Base-by-base conservation (phyloP, 73 alveolate genomes). In the Stentor coeruleus region DNA sequence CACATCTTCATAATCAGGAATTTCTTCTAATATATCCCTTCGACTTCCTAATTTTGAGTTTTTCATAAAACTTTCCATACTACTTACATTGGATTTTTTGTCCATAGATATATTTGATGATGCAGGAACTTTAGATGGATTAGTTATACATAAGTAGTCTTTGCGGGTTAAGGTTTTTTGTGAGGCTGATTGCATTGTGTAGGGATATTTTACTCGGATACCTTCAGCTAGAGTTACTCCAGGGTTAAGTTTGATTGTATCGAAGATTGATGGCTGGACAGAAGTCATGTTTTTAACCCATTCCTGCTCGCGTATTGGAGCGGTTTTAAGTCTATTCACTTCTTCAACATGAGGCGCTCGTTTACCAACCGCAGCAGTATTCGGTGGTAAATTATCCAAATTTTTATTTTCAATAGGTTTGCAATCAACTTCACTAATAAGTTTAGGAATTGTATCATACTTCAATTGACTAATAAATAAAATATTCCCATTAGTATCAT, bases 391-490 rank as follows among this genome's bases (percentile, higher is more conserved):
- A 28, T 66, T 33, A 20, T 57, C 28, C n/a, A n/a, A n/a, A 49
- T 6, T 11, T 31, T 66, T 66, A 28, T 33, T 66, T 40, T 66
- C 40, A 66, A 28, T 31, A 20, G 20, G 11, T 40, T 37, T 20
- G 2, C 1, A 20, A 20, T 66, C 37, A 20, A 11, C 79, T 66
- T 66, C 79, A 0, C 20, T 31, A 11, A 66, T 26, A 0, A 31
- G n/a, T 66, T 20, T 20, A 20, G 79, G 79, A 66, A 66, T 66
- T 28, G 79, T 33, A 66, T 66, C 79, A 66, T 66, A 66, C 41
- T 33, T 66, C n/a, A 33, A 11, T 1, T 20, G 40, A 66, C 33
- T 66, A 66, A 66, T 40, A 20, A 66, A 2, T 33, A 66, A 20
- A 33, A 66, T 66, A 14, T 33, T 33, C 2, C 79, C 79, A 20